Base-by-base conservation (phyloP, 176 grass and related monocot genomes). In the Avena eriantha region DNA sequence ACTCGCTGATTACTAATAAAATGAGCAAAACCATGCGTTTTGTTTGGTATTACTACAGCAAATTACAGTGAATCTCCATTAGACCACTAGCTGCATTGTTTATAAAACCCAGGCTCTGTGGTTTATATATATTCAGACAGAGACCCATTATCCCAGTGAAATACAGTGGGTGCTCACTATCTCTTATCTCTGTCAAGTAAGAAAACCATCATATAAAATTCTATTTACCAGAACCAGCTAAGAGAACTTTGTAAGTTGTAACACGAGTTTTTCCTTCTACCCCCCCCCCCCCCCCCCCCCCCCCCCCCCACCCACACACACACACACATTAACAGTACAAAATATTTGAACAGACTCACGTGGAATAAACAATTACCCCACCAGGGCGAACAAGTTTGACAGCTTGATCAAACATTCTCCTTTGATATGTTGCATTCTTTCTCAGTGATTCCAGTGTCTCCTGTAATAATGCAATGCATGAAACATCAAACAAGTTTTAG, bases 341-440 rank as follows among this genome's bases (percentile, higher is more conserved):
- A 81, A 79, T 33, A 10, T 54, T 67, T 77, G 50, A 80, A 43
- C 41, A 83, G 67, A 89, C 96, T 95, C 71, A 95, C 96, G 96
- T 98, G 1, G 96, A 98, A 90, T 98, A 98, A 45, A 98, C 90
- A 89, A 98, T 92, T 71, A 94, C 78, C 19, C 96, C 96, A 76
- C 96, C 96, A 81, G 93, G 84, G 54, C 84, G 93, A 86, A 98
- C 96, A 69, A 98, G 87, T 77, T 92, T 91, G 73, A 95, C 88
- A 78, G 96, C 96, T 89, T 95, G 96, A 85, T 98, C 93, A 88
- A 98, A 91, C 93, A 98, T 92, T 79, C 79, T 98, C 75, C 90
- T 92, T 63, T 95, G 96, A 83, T 98, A 98, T 21, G 67, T 94
- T 7, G 84, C 90, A 88, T 98, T 94, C 78, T 87, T 92, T 92